phyloP scores from a whole-genome alignment of 192 early-diverging fungal species.

The Umbelopsis sp. region DNA sequence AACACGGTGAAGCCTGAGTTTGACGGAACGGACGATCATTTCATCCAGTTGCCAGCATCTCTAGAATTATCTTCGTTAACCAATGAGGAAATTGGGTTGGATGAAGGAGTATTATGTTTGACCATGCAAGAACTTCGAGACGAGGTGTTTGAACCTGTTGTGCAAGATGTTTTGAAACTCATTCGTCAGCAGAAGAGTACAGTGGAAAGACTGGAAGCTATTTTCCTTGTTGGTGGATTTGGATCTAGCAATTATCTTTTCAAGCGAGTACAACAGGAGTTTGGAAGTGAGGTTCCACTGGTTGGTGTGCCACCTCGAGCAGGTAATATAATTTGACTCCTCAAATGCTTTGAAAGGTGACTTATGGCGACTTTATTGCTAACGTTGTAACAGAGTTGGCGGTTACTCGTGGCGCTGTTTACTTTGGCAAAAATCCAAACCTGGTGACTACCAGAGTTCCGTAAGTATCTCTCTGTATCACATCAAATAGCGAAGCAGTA shows the following conservation, averaged over 20 bases:
- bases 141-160: constrained; percentile 53
- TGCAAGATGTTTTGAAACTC: constrained; percentile 41
- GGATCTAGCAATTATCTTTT: constrained; percentile 49
- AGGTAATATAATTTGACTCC: constrained; percentile 14
- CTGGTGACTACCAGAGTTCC: constrained; percentile 31
- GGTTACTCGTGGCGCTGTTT: constrained; percentile 50
- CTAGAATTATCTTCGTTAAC: constrained; percentile 22
- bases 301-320: constrained; percentile 28
- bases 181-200: constrained; percentile 38
- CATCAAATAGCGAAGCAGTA: background rate
- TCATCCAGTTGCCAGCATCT: constrained; percentile 44
- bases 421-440: constrained; percentile 43
- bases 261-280: constrained; percentile 47
- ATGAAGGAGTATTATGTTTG: constrained; percentile 46
- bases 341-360: background rate
- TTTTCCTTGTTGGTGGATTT: constrained; percentile 59
- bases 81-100: constrained; percentile 33
- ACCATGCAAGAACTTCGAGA: constrained; percentile 45
- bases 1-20: constrained; percentile 42
- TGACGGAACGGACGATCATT: constrained; percentile 51
- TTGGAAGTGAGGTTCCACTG: constrained; percentile 22
- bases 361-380: background rate
- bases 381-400: constrained; percentile 35
- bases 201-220: constrained; percentile 41
- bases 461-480: background rate